Conservation (phyloP, 768 basidiomycete species). For the Phlebiopsis gigantea region DNA sequence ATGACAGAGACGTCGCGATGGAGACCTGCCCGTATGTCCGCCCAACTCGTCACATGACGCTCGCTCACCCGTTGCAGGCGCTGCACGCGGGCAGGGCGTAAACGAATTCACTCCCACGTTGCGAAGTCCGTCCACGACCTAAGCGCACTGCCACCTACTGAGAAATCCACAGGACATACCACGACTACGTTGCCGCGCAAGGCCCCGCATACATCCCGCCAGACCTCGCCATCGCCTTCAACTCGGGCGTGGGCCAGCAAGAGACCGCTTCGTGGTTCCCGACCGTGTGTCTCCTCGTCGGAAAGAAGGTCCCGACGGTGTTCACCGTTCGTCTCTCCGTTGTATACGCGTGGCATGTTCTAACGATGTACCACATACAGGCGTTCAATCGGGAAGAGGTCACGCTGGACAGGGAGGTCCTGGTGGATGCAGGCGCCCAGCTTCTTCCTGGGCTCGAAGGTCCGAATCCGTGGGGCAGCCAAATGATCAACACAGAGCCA, state of each 20-base stretch:
- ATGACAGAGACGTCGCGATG: not conserved
- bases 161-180: not conserved
- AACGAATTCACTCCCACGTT: too few species aligned
- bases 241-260: not conserved
- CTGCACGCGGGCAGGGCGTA: too few species aligned
- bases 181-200: not conserved
- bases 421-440: not conserved
- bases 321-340: not conserved
- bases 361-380: not conserved
- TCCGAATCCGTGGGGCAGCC: not conserved
- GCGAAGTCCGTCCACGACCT: too few species aligned
- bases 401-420: not conserved
- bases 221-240: not conserved
- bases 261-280: not conserved
- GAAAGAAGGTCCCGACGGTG: not conserved
- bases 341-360: not conserved
- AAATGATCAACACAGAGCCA: not conserved
- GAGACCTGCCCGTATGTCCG: not conserved
- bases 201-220: not conserved
- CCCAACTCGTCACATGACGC: too few species aligned
- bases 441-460: not conserved
- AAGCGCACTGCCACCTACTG: not conserved
- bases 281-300: not conserved
- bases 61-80: too few species aligned
- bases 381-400: not conserved